Evolutionary conservation across 192 early-diverging fungal species (phyloP).

Genomic region (Umbelopsis isabellina): DNA sequence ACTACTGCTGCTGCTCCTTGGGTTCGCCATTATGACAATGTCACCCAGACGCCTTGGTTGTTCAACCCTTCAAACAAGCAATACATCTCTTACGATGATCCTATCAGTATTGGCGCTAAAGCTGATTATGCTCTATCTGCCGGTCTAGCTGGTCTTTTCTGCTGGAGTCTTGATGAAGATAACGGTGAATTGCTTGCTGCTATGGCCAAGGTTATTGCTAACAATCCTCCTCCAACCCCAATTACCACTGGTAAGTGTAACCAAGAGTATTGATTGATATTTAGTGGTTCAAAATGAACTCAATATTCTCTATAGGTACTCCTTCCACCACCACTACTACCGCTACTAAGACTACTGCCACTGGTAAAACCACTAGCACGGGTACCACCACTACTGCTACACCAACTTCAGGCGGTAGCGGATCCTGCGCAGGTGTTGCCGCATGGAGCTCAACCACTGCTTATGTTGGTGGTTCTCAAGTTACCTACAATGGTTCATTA

Average conservation of each 20-base stretch:
- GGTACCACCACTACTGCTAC: conserved; percentile 19
- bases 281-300: too few species aligned
- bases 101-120: conserved; percentile 22
- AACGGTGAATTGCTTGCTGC: conserved; percentile 28
- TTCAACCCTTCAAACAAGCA: conserved; percentile 47
- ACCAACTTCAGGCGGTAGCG: conserved; percentile 10
- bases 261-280: too few species aligned
- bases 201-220: not conserved
- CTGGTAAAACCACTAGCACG: conserved; percentile 21
- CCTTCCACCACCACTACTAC: conserved; percentile 40
- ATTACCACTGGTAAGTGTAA: conserved; percentile 1
- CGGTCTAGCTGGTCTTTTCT: conserved; percentile 30
- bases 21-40: conserved; percentile 52
- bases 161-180: conserved; percentile 30
- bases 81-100: conserved; percentile 52
- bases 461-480: conserved; percentile 44
- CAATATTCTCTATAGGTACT: not conserved
- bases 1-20: conserved; percentile 46
- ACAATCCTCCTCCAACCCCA: not conserved
- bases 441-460: conserved; percentile 32
- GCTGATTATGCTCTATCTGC: conserved; percentile 28
- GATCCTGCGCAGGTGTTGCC: conserved; percentile 32
- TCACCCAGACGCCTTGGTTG: conserved; percentile 60
- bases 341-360: conserved; percentile 18
- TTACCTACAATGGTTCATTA: conserved; percentile 39